A percentile compares a stretch with the other conserved stretches of the same genome.
phyloP scores from a whole-genome alignment of 2,329 filamentous ascomycete genomes.

The Cytospora piceicola region DNA sequence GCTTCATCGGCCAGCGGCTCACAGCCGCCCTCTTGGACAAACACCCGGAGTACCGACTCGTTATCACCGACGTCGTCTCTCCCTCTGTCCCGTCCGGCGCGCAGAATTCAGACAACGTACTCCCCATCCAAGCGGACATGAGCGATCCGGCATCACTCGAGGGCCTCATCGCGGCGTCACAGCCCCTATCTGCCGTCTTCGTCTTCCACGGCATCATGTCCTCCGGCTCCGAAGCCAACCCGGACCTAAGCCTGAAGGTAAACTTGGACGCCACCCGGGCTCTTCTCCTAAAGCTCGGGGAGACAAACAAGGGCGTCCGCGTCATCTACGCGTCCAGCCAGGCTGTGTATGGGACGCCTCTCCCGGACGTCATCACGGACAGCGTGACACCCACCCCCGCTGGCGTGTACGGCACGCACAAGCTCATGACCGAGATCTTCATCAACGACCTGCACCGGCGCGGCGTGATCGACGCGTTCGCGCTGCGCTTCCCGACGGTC shows the following conservation, averaged over 20 bases:
- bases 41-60: conserved; percentile 46
- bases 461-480: conserved; percentile 59
- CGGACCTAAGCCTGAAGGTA: conserved; percentile 43
- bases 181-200: conserved; percentile 46
- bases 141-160: conserved; percentile 27
- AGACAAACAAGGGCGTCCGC: conserved; percentile 27
- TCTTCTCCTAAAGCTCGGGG: conserved; percentile 26
- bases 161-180: conserved; percentile 22
- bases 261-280: conserved; percentile 29
- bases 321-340: conserved; percentile 48
- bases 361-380: conserved; percentile 34
- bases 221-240: conserved; percentile 61
- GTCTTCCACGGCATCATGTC: conserved; percentile 69
- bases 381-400: conserved; percentile 58
- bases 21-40: conserved; percentile 57
- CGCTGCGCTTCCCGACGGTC: conserved; percentile 47
- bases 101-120: conserved; percentile 3
- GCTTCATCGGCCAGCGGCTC: conserved; percentile 67
- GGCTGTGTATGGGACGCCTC: conserved; percentile 58
- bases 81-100: conserved; percentile 10
- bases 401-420: conserved; percentile 63
- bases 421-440: conserved; percentile 63
- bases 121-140: conserved; percentile 27
- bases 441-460: conserved; percentile 56
- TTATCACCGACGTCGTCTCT: conserved; percentile 53